Conservation (phyloP, 306 rosid genomes). For the Cicer judaicum region DNA sequence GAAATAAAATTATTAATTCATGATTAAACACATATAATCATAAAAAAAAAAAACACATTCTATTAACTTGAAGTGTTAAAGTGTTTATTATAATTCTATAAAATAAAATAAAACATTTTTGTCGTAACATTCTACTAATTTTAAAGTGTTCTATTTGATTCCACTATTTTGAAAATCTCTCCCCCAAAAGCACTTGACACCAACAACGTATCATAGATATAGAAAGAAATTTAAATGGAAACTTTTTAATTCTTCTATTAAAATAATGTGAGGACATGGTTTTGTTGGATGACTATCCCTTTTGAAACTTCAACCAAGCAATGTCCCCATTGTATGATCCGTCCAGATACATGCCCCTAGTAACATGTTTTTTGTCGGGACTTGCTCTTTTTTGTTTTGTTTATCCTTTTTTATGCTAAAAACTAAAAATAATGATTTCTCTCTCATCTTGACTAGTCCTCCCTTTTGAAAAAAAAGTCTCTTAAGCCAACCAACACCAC, state of each 20-base stretch:
- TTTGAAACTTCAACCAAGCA: constrained; percentile 37
- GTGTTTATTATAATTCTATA: no score
- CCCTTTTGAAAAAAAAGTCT: not conserved
- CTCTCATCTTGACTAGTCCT: constrained; percentile 25
- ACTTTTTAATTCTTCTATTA: not conserved
- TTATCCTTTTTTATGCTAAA: not conserved
- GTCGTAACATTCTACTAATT: no score
- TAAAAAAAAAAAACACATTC: no score
- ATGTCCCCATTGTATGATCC: not conserved
- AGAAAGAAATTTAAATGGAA: constrained; percentile 4
- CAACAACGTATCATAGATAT: constrained; percentile 3
- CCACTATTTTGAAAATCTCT: no score
- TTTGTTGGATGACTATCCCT: not conserved
- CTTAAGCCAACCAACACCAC: no score
- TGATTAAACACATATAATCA: no score
- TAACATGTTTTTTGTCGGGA: not conserved
- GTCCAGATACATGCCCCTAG: constrained; percentile 33
- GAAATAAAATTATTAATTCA: no score
- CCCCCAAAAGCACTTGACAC: not conserved
- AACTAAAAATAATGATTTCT: not conserved
- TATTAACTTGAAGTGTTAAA: no score
- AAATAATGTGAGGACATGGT: not conserved
- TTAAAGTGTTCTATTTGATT: no score
- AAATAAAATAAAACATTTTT: no score
- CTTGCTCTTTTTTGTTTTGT: constrained; percentile 10